Base-by-base conservation (phyloP, 495 filamentous ascomycete species). In the Tuber indicum region DNA sequence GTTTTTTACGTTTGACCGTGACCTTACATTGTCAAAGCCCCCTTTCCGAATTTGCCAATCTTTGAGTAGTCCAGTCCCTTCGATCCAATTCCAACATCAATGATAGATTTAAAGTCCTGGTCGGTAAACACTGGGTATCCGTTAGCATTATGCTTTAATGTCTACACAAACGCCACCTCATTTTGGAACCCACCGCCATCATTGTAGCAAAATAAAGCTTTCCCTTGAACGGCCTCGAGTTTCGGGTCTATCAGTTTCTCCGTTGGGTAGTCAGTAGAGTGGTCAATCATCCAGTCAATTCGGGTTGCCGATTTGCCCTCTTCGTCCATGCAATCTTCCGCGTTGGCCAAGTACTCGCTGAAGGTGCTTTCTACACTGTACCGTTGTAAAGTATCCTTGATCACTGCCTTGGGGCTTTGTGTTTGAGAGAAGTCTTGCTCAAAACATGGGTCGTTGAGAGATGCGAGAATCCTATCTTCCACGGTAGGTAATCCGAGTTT, bases 281-380 rank as follows among this genome's bases (percentile, higher is more conserved):
- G 62, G 52, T 87, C 85, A 39, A 86, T 71, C 12, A 84, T 77
- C 86, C 86, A 86, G 19, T 72, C 79, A 46, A 87, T 82, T 49
- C 77, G 72, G 19, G 82, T 82, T 2, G 86, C 84, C n/a, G 77
- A 75, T 66, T 66, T 66, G 0, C 58, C 58, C 58, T 12, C 58
- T 6, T 66, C 5, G 17, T 32, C 58, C 45, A 75, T 52, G 47
- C 80, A 79, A 70, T 87, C 86, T 70, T 87, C 85, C 5, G 86
- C 86, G 75, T 87, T 87, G 21, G 86, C 86, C 21, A 87, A 81
- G 76, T 85, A 87, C 74, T 87, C 86, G 26, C 81, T 84, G 74
- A 87, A 87, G 17, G 86, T 86, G 19, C 78, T 77, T 62, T 81
- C 82, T 21, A 85, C 76, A 3, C 79, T 76, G 71, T 87, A 87